Conservation (phyloP, 2,329 filamentous ascomycete species). For the Dryadomyces sulphureus region DNA sequence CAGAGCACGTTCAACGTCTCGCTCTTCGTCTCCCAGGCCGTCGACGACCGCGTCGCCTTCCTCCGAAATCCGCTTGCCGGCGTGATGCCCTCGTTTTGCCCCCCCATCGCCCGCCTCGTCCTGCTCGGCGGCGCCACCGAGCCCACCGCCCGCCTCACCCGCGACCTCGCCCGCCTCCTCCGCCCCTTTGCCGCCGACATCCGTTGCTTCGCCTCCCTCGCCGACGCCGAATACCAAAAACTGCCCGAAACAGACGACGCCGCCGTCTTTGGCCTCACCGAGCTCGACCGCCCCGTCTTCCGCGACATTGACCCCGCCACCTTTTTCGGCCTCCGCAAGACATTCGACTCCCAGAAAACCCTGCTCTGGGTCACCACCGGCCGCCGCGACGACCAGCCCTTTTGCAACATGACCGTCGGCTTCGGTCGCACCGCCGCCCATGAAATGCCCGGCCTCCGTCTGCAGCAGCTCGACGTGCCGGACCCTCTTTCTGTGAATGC, state of each 20-base stretch:
- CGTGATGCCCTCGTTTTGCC: too few species aligned
- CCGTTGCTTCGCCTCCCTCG: background rate
- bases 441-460: background rate
- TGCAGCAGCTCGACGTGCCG: background rate
- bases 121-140: background rate
- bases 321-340: background rate
- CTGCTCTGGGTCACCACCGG: background rate
- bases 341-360: background rate
- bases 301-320: background rate
- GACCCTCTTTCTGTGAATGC: background rate
- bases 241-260: background rate
- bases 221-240: background rate
- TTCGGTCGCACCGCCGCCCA: background rate
- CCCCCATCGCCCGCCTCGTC: background rate
- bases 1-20: background rate
- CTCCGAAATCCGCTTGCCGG: background rate
- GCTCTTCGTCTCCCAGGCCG: constrained; percentile 9
- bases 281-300: constrained; percentile 11
- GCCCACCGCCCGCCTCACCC: too few species aligned
- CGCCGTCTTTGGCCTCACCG: constrained; percentile 7
- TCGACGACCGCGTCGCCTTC: background rate
- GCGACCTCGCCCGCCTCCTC: too few species aligned
- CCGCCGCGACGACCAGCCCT: background rate
- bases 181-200: background rate
- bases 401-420: background rate